Base-by-base conservation (phyloP, 2,329 filamentous ascomycete species). In the Diaporthe ampelina region DNA sequence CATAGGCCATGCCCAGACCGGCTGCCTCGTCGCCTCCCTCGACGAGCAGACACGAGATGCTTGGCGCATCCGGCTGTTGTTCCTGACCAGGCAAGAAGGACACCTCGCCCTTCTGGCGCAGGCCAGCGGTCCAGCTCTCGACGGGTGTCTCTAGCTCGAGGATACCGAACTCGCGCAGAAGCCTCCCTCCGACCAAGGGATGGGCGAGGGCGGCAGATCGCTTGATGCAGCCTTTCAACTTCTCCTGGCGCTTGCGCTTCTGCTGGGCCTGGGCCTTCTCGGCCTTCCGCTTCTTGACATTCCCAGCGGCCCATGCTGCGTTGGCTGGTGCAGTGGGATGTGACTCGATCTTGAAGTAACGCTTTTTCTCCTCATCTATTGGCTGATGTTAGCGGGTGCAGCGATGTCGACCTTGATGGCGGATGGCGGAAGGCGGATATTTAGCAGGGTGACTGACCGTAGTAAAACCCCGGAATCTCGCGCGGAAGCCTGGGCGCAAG, bases 271-370 rank as follows among this genome's bases (percentile, higher is more conserved):
- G 81, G 71, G 84, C 80, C 48, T 88, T 84, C 43, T 88, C 84
- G 4, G 84, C 76, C 61, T 54, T 75, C 21, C 61, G 73, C 70
- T 74, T 86, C 81, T 90, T 92, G 73, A 93, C 88, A 10, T 86
- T 86, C 65, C 89, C 85, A 24, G 86, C 82, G 11, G 91, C 90
- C 83, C 91, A 93, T 26, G 86, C 82, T 0, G 88, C 84, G 19
- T 80, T 81, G 1, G 84, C 76, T 0, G 90, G 86, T 0, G 90
- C 78, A 2, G 77, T 79, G 35, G 88, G 86, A 52, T 89, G 85
- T 59, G 86, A 88, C 79, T 93, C 89, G 67, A 94, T 88, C 78
- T 90, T 92, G 82, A 94, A 94, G 79, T 94, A 94, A 76, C 90
- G 92, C 50, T 87, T 88, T 81, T 90, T 93, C 57, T 87, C 86